Evolutionary conservation across 768 basidiomycete genomes (phyloP), one percentile per base, ranked within the genome.

Genomic region (Daedaleopsis sinensis): DNA sequence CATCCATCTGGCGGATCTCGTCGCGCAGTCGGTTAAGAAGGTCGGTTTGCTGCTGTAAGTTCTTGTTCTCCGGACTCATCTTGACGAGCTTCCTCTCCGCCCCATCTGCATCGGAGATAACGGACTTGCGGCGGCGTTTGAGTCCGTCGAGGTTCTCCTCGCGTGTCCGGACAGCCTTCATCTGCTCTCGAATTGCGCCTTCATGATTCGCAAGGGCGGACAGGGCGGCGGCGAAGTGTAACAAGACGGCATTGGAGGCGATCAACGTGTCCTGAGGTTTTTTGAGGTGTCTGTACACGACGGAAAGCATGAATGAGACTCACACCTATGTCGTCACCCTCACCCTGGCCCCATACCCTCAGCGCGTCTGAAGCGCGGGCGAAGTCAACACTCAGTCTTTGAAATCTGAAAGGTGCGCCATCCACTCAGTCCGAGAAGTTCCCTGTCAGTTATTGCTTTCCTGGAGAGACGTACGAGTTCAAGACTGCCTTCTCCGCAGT

Each of bases 51-150:
- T 77, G 66, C 2, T 77, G 75, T 38, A 94, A 76, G 66, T 91
- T 90, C 80, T 96, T 98, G 77, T 96, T 86, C 73, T 95, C 93
- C 0, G 90, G 82, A 64, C 82, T 83, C 94, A 97, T 96, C 78
- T 90, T 96, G 74, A 81, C 84, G 39, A 98, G 82, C 71, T 96
- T 96, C 78, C 82, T 91, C 66, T 96, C 94, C 2, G 93, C 94
- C 18, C 84, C 75, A 57, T 96, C 94, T 0, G 94, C 91, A 63
- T 89, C 89, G 24, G 82, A 74, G 11, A 79, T 81, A 6, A 94
- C 79, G 11, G 78, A 78, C 65, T 87, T 86, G 54, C 94, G 80
- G 18, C 89, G 82, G 15, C 87, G 84, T 66, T 86, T 88, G 15
- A 94, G 75, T 4, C 90, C 89, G 57, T 92, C 92, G 2, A 97